phyloP scores from a whole-genome alignment of 1,284 basidiomycete species.

The Boletellus dicymbophilus region DNA sequence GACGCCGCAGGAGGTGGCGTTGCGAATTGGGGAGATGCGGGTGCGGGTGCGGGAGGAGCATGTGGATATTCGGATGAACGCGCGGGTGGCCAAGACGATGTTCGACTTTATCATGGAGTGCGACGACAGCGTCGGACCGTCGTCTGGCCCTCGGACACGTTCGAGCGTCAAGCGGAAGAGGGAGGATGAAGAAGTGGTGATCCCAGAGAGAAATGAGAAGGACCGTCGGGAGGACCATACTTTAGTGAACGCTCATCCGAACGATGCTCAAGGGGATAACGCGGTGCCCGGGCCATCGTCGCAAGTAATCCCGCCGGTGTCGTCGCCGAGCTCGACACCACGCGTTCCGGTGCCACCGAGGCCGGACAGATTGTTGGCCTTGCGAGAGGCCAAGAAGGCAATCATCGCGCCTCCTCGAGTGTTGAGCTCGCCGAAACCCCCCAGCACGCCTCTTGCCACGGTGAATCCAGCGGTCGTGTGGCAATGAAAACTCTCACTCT shows the following conservation, averaged over 20 bases:
- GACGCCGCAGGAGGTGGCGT: conserved; percentile 40
- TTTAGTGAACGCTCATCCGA: no score
- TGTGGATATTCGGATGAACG: conserved; percentile 55
- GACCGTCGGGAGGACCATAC: conserved; percentile 10
- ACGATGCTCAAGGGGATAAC: no score
- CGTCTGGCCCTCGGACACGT: background rate
- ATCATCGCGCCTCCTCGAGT: conserved; percentile 21
- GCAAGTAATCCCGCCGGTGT: conserved; percentile 10
- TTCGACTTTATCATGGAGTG: conserved; percentile 41
- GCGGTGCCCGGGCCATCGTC: no score
- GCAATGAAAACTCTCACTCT: no score
- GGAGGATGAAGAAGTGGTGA: conserved; percentile 23
- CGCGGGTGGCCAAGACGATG: conserved; percentile 49
- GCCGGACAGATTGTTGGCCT: conserved; percentile 16
- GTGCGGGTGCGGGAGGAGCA: conserved; percentile 47
- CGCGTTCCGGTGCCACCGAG: no score
- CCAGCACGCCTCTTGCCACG: no score
- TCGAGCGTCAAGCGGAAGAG: conserved; percentile 24
- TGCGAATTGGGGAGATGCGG: conserved; percentile 51
- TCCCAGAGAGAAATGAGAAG: conserved; percentile 8
- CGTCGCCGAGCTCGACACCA: no score
- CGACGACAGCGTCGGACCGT: no score
- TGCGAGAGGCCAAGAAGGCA: conserved; percentile 16
- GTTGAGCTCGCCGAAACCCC: background rate
- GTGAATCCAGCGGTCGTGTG: no score